Conservation (phyloP, 441 rosid genomes). For the Arabidopsis hybrid region DNA sequence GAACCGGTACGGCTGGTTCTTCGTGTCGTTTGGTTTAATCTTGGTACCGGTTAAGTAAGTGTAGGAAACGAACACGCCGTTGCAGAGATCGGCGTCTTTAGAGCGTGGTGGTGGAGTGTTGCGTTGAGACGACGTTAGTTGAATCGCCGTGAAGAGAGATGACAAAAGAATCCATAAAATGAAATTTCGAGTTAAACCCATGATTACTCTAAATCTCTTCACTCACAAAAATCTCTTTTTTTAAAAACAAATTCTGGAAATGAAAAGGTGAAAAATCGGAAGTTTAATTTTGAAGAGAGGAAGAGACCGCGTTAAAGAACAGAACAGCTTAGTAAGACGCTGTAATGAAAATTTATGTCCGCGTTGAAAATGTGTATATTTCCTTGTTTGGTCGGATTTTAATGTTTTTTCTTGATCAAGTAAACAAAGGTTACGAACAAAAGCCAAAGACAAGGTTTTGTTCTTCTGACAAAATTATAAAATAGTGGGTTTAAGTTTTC, state of each 20-base stretch:
- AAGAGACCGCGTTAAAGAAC: slow-evolving; percentile 40
- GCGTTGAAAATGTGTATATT: slow-evolving; percentile 29
- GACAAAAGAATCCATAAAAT: slow-evolving; percentile 34
- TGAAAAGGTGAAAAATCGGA: background rate
- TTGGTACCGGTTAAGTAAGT: slow-evolving; percentile 53
- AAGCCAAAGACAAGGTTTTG: background rate
- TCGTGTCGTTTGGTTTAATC: slow-evolving; percentile 65
- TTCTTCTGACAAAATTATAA: background rate
- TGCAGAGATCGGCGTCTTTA: slow-evolving; percentile 61
- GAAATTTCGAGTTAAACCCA: slow-evolving; percentile 23
- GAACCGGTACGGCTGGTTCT: slow-evolving; percentile 82
- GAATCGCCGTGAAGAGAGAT: slow-evolving; percentile 41
- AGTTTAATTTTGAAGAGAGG: slow-evolving; percentile 21
- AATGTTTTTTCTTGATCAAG: slow-evolving; percentile 20
- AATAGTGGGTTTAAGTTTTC: background rate
- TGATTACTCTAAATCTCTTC: slow-evolving; percentile 14
- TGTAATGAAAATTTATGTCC: slow-evolving; percentile 36
- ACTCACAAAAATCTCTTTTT: background rate
- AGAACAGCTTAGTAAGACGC: slow-evolving; percentile 29
- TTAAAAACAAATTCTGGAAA: background rate
- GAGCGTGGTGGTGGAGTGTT: slow-evolving; percentile 45
- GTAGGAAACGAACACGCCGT: slow-evolving; percentile 76
- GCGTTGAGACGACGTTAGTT: slow-evolving; percentile 53
- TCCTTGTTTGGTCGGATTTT: slow-evolving; percentile 10
- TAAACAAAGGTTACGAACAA: slow-evolving; percentile 12